Conservation (phyloP, 305 asterid species). For the Fraxinus albicans region DNA sequence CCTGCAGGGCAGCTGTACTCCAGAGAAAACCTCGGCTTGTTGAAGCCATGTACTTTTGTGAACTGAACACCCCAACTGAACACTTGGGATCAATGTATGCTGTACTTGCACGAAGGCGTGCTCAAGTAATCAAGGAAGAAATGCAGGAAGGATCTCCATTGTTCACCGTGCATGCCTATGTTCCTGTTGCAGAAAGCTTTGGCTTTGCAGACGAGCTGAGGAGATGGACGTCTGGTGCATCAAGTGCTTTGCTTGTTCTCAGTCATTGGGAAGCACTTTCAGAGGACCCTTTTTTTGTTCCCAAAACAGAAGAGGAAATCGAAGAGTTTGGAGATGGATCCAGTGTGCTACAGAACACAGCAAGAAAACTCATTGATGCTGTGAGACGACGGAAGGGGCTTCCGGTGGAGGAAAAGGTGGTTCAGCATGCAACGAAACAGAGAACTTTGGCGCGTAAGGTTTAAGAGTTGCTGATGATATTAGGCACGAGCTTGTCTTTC, state of each 20-base stretch:
- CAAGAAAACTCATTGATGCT: conserved; percentile 85
- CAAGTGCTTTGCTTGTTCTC: conserved; percentile 87
- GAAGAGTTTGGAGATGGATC: conserved; percentile 94
- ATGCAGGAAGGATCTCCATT: conserved; percentile 96
- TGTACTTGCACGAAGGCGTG: conserved; percentile 81
- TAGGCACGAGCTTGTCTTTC: background rate
- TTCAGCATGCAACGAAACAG: conserved; percentile 89
- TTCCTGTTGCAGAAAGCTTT: conserved; percentile 90
- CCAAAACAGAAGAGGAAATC: conserved; percentile 86
- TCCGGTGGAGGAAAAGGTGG: conserved; percentile 88
- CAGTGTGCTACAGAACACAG: conserved; percentile 62
- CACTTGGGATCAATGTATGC: conserved; percentile 86
- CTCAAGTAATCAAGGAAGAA: conserved; percentile 83
- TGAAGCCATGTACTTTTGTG: conserved; percentile 83
- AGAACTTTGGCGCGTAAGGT: conserved; percentile 95
- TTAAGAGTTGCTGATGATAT: conserved; percentile 35
- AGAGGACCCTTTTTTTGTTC: conserved; percentile 91
- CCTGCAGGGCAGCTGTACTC: conserved; percentile 83
- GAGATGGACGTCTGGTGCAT: conserved; percentile 82
- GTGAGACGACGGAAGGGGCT: conserved; percentile 91
- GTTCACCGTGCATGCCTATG: conserved; percentile 86
- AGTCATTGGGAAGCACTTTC: conserved; percentile 91
- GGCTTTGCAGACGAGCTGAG: conserved; percentile 94
- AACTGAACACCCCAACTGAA: conserved; percentile 82
- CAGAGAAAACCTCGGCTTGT: conserved; percentile 77